These are phyloP conservation scores for Tetracentron sinense DNA, from an alignment of 164 flowering plant genomes.

Conservation along the genomic window DNA sequence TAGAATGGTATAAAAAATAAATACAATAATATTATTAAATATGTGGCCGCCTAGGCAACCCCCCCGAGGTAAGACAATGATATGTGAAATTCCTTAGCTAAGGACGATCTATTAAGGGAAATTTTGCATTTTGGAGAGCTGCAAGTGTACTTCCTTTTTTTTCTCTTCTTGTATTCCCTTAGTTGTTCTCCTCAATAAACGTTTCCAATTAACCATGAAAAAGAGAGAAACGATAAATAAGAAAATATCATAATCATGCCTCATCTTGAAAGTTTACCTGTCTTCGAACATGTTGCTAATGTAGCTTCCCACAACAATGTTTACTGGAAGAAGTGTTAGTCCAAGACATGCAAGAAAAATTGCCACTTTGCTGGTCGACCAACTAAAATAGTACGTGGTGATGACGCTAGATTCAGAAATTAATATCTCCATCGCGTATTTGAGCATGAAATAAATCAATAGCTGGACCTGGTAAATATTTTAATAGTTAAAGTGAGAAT, in stretches of 20 bases:
- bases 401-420: conserved; percentile 79
- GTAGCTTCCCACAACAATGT: conserved; percentile 69
- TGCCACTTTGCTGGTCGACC: conserved; percentile 70
- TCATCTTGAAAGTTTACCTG: conserved; percentile 36
- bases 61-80: too few species aligned
- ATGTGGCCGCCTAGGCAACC: too few species aligned
- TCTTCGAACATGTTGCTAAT: conserved; percentile 81
- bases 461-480: conserved; percentile 56
- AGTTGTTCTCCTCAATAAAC: neutral
- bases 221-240: neutral
- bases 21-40: too few species aligned
- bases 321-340: conserved; percentile 80
- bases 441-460: conserved; percentile 80
- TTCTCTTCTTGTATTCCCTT: too few species aligned
- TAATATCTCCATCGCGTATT: conserved; percentile 82
- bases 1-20: too few species aligned
- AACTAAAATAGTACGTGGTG: conserved; percentile 61
- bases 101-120: too few species aligned
- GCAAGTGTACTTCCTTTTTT: too few species aligned
- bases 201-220: neutral
- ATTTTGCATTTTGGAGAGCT: too few species aligned
- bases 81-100: too few species aligned
- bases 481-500: neutral
- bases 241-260: neutral
- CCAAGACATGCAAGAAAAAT: conserved; percentile 86